A percentile compares a stretch with the other conserved stretches of the same genome.
Evolutionary conservation across 108 stramenopile genomes (phyloP).

Genomic region (Conticribra weissflogii): DNA sequence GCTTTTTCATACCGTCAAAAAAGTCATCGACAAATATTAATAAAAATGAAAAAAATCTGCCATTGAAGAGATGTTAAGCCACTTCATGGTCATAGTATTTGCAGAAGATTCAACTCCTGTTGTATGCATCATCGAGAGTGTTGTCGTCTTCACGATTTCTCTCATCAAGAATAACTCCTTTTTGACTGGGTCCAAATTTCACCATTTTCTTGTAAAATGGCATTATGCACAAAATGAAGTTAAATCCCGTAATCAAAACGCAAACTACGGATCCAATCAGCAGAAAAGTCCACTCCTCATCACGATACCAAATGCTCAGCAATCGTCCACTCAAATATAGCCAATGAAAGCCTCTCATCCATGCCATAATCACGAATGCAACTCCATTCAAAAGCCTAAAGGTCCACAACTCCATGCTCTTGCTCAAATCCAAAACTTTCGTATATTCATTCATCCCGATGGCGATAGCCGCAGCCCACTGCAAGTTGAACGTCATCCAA

Average conservation of each 20-base stretch:
- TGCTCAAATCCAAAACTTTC: slow-evolving; percentile 25
- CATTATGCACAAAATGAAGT: slow-evolving; percentile 24
- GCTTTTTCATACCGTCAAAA: too few species aligned
- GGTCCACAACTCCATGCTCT: slow-evolving; percentile 7
- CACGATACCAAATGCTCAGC: slow-evolving; percentile 19
- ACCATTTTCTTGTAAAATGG: slow-evolving; percentile 30
- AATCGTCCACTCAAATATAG: slow-evolving; percentile 11
- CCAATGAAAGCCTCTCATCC: slow-evolving; percentile 34
- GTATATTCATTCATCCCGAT: slow-evolving; percentile 30
- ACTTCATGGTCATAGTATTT: too few species aligned
- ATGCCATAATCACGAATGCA: slow-evolving; percentile 31
- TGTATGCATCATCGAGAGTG: too few species aligned
- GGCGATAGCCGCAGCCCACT: slow-evolving; percentile 36
- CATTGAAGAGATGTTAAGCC: too few species aligned
- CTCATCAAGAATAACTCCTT: too few species aligned
- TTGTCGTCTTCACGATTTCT: too few species aligned
- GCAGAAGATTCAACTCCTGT: too few species aligned
- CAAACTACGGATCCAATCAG: slow-evolving; percentile 10
- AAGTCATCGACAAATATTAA: too few species aligned
- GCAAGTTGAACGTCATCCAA: slow-evolving; percentile 29
- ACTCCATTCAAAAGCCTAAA: slow-evolving; percentile 32
- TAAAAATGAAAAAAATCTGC: too few species aligned
- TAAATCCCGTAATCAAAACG: slow-evolving; percentile 21
- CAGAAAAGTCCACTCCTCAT: slow-evolving; percentile 22
- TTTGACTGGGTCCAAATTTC: too few species aligned